Conservation (phyloP, 2,329 filamentous ascomycete species). For the Lachnum nothofagi region DNA sequence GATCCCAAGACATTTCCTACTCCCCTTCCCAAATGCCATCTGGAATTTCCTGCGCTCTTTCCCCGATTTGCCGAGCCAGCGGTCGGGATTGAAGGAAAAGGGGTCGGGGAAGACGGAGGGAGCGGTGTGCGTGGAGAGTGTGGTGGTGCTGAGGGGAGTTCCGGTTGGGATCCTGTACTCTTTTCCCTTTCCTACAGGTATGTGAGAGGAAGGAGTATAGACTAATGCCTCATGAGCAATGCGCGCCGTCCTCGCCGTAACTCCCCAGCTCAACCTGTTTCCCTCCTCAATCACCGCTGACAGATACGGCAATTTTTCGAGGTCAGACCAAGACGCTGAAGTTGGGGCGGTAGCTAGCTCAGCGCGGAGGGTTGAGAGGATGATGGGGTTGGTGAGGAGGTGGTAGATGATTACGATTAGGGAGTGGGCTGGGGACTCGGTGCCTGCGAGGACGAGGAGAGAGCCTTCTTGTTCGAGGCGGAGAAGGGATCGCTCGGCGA, state of each 20-base stretch:
- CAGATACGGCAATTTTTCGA: conserved; percentile 29
- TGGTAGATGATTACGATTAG: conserved; percentile 33
- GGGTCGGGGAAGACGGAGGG: conserved; percentile 28
- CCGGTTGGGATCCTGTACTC: conserved; percentile 18
- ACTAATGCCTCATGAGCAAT: conserved; percentile 17
- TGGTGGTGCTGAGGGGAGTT: conserved; percentile 17
- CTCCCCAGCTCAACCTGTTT: conserved; percentile 29
- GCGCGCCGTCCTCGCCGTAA: conserved; percentile 28
- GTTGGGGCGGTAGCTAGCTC: conserved; percentile 30
- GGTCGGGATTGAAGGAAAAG: conserved; percentile 31
- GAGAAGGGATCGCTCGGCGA: conserved; percentile 30
- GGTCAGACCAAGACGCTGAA: conserved; percentile 2
- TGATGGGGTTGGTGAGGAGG: conserved; percentile 32
- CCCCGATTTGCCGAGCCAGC: conserved; percentile 36
- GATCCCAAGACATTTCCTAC: conserved; percentile 37
- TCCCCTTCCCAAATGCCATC: conserved; percentile 39
- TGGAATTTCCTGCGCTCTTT: conserved; percentile 27
- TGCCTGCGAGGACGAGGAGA: conserved; percentile 33
- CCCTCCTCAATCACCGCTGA: conserved; percentile 31
- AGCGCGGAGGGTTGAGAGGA: conserved; percentile 27
- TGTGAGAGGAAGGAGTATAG: conserved; percentile 4
- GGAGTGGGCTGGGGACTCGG: conserved; percentile 33
- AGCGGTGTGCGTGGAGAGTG: conserved; percentile 27
- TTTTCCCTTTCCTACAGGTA: not conserved
- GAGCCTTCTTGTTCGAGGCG: conserved; percentile 33